Evolutionary conservation across 2,329 filamentous ascomycete genomes (phyloP).

Genomic region (Phyllosticta capitalensis): DNA sequence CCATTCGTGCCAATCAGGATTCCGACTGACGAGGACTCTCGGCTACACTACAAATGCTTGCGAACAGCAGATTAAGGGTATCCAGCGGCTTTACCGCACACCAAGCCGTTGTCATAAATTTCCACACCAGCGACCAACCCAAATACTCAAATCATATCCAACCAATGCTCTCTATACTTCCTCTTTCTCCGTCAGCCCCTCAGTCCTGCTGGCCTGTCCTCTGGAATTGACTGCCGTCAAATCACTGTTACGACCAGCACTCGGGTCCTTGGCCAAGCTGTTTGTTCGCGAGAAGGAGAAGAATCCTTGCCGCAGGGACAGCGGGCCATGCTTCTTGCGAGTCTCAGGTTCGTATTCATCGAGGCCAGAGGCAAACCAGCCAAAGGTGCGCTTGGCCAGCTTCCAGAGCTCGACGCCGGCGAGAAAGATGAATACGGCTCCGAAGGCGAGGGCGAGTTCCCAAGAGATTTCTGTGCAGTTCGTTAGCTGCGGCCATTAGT

Average conservation of each 20-base stretch:
- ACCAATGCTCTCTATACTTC: neutral
- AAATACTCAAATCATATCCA: too few relatives aligned
- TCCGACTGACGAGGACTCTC: too few relatives aligned
- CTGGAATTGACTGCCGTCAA: slow-evolving; percentile 1
- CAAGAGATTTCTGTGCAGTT: slow-evolving; percentile 12
- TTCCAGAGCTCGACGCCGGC: slow-evolving; percentile 18
- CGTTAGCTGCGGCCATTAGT: neutral
- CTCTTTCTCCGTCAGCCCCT: neutral
- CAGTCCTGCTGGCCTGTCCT: neutral
- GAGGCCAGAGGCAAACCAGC: slow-evolving; percentile 15
- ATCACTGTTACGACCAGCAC: neutral
- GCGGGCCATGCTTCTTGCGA: slow-evolving; percentile 1
- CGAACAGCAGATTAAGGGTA: too few relatives aligned
- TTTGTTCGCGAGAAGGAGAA: slow-evolving; percentile 16
- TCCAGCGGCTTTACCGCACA: too few relatives aligned
- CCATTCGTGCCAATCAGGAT: too few relatives aligned
- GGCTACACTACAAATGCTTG: too few relatives aligned
- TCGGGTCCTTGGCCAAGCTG: slow-evolving; percentile 6
- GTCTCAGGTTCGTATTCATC: slow-evolving; percentile 10
- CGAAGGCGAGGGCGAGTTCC: slow-evolving; percentile 17
- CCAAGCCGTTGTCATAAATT: too few relatives aligned
- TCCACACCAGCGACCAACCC: too few relatives aligned
- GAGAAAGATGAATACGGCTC: slow-evolving; percentile 15
- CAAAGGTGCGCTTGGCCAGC: slow-evolving; percentile 14
- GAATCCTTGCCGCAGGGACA: slow-evolving; percentile 15